phyloP scores from a whole-genome alignment of 202 grass and related monocot species.

The Sporobolus alterniflorus region DNA sequence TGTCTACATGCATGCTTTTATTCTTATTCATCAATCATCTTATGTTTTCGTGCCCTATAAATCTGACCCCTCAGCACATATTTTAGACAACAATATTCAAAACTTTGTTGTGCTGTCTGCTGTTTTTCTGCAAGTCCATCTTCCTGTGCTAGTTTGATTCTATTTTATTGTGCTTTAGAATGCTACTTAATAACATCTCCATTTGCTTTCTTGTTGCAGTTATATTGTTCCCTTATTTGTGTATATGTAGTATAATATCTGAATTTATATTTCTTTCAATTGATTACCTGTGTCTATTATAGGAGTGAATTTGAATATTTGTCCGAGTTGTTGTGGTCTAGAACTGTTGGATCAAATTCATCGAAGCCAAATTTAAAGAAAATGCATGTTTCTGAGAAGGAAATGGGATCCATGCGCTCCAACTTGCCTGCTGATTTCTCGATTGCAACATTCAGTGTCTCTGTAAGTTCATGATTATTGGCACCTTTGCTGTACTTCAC shows the following conservation, averaged over 20 bases:
- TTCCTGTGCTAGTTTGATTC: not conserved
- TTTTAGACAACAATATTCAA: not conserved
- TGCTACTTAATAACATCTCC: not conserved
- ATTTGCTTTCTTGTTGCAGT: not conserved
- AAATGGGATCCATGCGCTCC: constrained; percentile 19
- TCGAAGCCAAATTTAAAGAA: constrained; percentile 29
- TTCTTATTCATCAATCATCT: constrained; percentile 22
- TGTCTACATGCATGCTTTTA: not conserved
- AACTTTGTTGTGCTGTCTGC: not conserved
- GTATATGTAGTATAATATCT: not conserved
- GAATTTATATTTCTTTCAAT: not conserved
- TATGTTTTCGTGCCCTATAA: not conserved
- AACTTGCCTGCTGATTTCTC: constrained; percentile 43
- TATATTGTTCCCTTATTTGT: constrained; percentile 1
- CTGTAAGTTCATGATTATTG: constrained; percentile 49
- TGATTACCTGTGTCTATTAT: constrained; percentile 20
- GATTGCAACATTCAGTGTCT: constrained; percentile 5
- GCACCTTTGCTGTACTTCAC: not conserved
- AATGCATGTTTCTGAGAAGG: constrained; percentile 11
- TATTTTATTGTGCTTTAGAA: not conserved
- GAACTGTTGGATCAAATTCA: constrained; percentile 50
- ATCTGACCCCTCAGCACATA: not conserved
- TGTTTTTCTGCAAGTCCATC: not conserved
- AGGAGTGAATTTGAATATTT: constrained; percentile 74
- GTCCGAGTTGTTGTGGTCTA: constrained; percentile 52